Conservation (phyloP, 2,329 filamentous ascomycete genomes). For the Fusarium liriodendri region DNA sequence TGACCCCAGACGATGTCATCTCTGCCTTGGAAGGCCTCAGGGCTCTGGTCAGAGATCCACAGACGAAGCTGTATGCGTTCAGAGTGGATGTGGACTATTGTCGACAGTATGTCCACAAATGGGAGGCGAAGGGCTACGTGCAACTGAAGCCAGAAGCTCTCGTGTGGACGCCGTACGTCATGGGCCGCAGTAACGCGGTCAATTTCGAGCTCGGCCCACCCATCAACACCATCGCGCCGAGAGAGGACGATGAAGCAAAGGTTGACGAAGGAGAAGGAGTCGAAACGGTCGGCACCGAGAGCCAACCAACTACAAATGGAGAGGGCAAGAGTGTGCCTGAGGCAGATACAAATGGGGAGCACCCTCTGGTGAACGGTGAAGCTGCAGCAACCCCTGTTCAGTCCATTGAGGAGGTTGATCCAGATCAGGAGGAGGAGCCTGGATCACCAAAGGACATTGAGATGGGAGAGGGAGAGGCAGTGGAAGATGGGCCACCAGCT, state of each 20-base stretch:
- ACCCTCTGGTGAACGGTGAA: conserved; percentile 33
- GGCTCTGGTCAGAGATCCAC: conserved; percentile 88
- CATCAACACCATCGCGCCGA: conserved; percentile 86
- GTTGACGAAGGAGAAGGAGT: conserved; percentile 50
- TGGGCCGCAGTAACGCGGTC: conserved; percentile 86
- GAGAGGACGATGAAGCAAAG: conserved; percentile 75
- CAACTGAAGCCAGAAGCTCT: conserved; percentile 83
- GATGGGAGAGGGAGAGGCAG: conserved; percentile 45
- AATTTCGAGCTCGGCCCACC: conserved; percentile 86
- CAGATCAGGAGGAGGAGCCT: conserved; percentile 49
- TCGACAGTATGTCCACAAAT: conserved; percentile 86
- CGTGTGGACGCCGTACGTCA: conserved; percentile 96
- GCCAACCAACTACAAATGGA: conserved; percentile 40
- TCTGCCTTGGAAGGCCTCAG: conserved; percentile 91
- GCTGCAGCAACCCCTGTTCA: conserved; percentile 42
- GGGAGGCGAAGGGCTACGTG: conserved; percentile 89
- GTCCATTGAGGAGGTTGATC: conserved; percentile 45
- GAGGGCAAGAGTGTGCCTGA: conserved; percentile 24
- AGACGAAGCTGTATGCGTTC: conserved; percentile 89
- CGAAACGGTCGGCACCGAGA: conserved; percentile 30
- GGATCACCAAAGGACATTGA: conserved; percentile 37
- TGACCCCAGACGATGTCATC: conserved; percentile 96
- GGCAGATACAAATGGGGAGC: conserved; percentile 5
- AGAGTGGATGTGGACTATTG: conserved; percentile 89
- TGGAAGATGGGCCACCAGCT: conserved; percentile 44